Evolutionary conservation across 2,329 filamentous ascomycete species (phyloP), one percentile per base, ranked within the genome.

Genomic region (Ophiobolus disseminans): DNA sequence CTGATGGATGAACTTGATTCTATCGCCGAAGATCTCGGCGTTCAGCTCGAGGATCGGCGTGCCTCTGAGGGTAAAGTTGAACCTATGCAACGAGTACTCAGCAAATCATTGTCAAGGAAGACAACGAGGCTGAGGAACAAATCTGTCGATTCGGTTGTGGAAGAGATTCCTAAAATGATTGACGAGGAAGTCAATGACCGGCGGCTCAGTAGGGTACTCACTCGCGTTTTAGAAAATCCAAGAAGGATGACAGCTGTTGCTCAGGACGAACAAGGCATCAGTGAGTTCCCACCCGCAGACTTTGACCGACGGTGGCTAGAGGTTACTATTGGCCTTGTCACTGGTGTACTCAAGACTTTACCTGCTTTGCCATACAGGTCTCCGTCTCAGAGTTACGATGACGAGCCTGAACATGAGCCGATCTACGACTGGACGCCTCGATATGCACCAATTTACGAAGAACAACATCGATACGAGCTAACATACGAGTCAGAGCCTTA

Each of bases 1-100:
- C 34, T 65, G 5, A 61, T 63, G 50, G 53, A 62, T 28, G 57
- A 66, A 31, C 45, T 68, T n/a, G 67, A 74, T 28, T 53, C 58
- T 9, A 65, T 69, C 23, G 61, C 62, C 5, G 59, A 65, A 48
- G 60, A 68, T 28, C 57, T 66, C 11, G 57, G 57, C 39, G 46
- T 65, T 9, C 63, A 67, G 23, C 55, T 60, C 17, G 43, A 60
- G 20, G 49, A 55, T 11, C 46, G 46, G 20, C 31, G 28, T 14
- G 31, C 36, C 8, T 26, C 48, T 9, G 48, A 48, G 10, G 22
- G 25, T 9, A 22, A 25, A 4, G 26, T 54, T 13, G 49, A 58
- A 25, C 42, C 50, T 10, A 13, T 56, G 13, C 53, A 56, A 32
- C 38, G 39, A 38, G 37, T 52, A 4, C 46, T 60, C 11, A 57